Conservation (phyloP, 75 land plant species). For the Picea sitchensis region DNA sequence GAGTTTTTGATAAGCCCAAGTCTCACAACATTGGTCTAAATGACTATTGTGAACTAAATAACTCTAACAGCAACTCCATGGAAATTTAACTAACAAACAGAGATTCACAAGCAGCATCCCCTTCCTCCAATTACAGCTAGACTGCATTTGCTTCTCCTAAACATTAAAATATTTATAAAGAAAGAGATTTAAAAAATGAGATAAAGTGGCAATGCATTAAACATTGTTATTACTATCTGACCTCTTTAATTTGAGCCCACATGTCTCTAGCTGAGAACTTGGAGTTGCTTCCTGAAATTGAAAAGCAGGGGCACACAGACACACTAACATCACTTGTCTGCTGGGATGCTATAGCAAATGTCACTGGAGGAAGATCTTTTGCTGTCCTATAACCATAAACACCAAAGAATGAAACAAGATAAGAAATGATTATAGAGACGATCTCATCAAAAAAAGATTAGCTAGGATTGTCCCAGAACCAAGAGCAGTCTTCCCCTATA, state of each 20-base stretch:
- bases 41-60: too few relatives aligned
- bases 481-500: neutral
- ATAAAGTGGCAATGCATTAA: too few relatives aligned
- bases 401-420: neutral
- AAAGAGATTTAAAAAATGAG: neutral
- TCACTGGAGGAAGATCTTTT: too few relatives aligned
- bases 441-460: conserved; percentile 2
- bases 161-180: neutral
- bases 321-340: conserved; percentile 61
- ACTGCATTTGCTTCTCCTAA: neutral
- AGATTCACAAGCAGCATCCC: too few relatives aligned
- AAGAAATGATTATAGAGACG: neutral
- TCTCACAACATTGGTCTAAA: too few relatives aligned
- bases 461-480: neutral
- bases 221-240: conserved; percentile 11
- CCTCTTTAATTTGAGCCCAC: conserved; percentile 95
- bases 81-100: too few relatives aligned
- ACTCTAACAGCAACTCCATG: too few relatives aligned
- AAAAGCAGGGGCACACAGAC: conserved; percentile 77
- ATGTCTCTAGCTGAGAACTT: conserved; percentile 73
- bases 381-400: conserved; percentile 36
- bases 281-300: conserved; percentile 59
- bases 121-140: neutral
- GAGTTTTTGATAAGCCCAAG: too few relatives aligned
- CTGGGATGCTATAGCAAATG: conserved; percentile 83